Base-by-base conservation (phyloP, 192 early-diverging fungal genomes). In the Chytriomyces hyalinus region DNA sequence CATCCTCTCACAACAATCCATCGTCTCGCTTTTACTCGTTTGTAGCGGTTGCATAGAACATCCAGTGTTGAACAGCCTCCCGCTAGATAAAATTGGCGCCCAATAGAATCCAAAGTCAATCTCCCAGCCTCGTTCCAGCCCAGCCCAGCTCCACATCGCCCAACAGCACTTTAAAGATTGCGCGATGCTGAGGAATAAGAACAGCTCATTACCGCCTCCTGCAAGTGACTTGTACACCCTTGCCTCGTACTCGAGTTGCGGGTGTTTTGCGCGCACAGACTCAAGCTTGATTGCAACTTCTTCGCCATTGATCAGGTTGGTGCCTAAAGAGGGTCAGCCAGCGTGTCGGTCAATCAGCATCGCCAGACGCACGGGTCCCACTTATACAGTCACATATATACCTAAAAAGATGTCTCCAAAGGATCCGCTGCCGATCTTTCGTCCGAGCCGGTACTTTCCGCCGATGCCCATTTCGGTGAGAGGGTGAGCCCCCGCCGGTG, bases 231-330 rank as follows among this genome's bases (percentile, higher is more conserved):
- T 96, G 89, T 98, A 98, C 26, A 99, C 95, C 80, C 92, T 91
- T 48, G 95, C 91, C 80, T 99, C 98, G 82, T 98, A 98, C 83
- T 98, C 97, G 9, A 99, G 87, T 81, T 98, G 97, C 63, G 96
- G 96, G 76, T 99, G 97, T 80, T 94, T 93, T 44, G 97, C 95
- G 84, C 93, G 94, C 61, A 94, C 90, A 17, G 91, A 90, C 86
- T 99, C 98, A 46, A 99, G 88, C 84, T 99, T 99, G 84, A 98
- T 95, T 53, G 97, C 98, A 10, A 99, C 95, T 81, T 98, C 95
- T 80, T 99, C 95, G 66, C 93, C 93, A 65, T 93, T 95, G 80
- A 93, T 87, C 43, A 95, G 86, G 79, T 94, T 96, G 28, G 92
- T 93, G 5, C 94, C 95, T 92, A 67, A 11, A 5, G 61, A 65